These are phyloP conservation scores for Lachancea cidri DNA, from an alignment of 805 yeast species.

Conservation along the genomic window DNA sequence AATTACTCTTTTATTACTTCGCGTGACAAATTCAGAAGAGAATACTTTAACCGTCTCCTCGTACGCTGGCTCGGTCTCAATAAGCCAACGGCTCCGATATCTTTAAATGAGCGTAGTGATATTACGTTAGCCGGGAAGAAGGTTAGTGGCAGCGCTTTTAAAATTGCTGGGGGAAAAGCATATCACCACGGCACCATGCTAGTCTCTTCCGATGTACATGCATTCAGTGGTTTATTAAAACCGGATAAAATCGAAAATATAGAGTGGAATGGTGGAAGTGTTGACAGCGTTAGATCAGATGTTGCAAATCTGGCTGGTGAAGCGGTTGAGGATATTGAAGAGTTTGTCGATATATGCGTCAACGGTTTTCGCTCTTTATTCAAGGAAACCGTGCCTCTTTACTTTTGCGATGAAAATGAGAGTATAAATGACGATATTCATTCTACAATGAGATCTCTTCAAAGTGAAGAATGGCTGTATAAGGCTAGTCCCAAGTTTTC, in stretches of 20 bases:
- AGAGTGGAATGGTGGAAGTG: slow-evolving; percentile 43
- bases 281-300: slow-evolving; percentile 76
- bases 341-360: slow-evolving; percentile 26
- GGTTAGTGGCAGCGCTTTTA: slow-evolving; percentile 91
- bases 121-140: slow-evolving; percentile 54
- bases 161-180: slow-evolving; percentile 72
- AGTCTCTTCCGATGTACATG: slow-evolving; percentile 56
- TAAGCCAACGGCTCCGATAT: slow-evolving; percentile 27
- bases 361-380: slow-evolving; percentile 22
- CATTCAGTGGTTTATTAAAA: slow-evolving; percentile 54
- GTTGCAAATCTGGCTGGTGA: slow-evolving; percentile 58
- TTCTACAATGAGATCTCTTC: slow-evolving; percentile 38
- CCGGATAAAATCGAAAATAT: slow-evolving; percentile 43
- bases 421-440: slow-evolving; percentile 38
- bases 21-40: slow-evolving; percentile 57
- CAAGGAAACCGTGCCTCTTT: slow-evolving; percentile 26
- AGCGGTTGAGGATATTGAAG: slow-evolving; percentile 37
- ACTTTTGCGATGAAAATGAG: slow-evolving; percentile 24
- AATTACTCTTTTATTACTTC: slow-evolving; percentile 80
- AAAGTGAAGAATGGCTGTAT: slow-evolving; percentile 68
- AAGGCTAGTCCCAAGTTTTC: slow-evolving; percentile 74
- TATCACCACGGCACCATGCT: slow-evolving; percentile 98
- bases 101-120: slow-evolving; percentile 75
- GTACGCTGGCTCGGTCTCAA: slow-evolving; percentile 29
- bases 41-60: slow-evolving; percentile 47